Evolutionary conservation across 23 red algal species (phyloP), one percentile per base, ranked within the genome.

Genomic region (Chondrus crispus): DNA sequence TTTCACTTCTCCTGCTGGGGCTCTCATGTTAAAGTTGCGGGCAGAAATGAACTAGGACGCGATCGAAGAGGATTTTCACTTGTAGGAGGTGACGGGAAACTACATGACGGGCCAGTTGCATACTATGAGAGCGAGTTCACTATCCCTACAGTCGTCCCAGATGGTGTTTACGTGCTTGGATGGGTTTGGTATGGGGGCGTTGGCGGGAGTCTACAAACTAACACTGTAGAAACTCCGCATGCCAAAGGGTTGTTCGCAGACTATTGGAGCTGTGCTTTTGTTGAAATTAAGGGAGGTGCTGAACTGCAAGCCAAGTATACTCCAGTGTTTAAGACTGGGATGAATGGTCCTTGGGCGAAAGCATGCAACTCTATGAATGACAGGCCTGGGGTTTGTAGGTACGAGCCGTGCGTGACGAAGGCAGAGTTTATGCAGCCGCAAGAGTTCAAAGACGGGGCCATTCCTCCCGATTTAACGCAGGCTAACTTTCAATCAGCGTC

Each of bases 171-270:
- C 39, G 89, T 93, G 14, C 79, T 93, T 46, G 89, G 89, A 36
- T 85, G 80, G 79, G 76, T 68, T 10, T 93, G 89, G 89, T 93
- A 93, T 44, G 89, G 89, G 48, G 87, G 87, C 18, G 79, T 69
- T 33, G 66, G 63, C 7, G 79, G 80, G 11, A 40, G 29, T 14
- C 54, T 66, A 12, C 9, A 7, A 22, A 32, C 26, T 32, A 66
- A 66, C 60, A 22, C 7, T 6, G 35, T 55, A 9, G 3, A 55
- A 20, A 52, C 11, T 20, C 70, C 64, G 54, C 58, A 45, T 44
- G 69, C 71, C 8, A 79, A 68, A 39, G 89, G 89, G 18, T 62
- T 72, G 46, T 93, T 93, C 35, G 79, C 62, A 13, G 89, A 93
- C 37, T 93, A 93, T 62, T 93, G 77, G 57, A 46, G 50, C 28